Base-by-base conservation (phyloP, 306 rosid species). In the Citrullus amarus region DNA sequence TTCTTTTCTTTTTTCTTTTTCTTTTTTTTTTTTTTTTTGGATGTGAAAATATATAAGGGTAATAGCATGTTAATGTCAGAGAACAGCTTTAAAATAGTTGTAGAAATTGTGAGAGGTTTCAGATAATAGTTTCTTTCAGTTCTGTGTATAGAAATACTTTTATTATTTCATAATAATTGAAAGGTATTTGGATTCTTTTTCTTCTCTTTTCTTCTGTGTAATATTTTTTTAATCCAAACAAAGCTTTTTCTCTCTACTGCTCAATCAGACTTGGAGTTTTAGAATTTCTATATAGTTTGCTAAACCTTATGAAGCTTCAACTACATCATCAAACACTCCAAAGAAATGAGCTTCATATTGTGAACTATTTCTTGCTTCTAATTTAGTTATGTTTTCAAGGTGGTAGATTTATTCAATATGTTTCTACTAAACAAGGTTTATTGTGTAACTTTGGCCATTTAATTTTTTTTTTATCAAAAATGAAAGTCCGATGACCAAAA, bases 141-240 rank as follows among this genome's bases (percentile, higher is more conserved):
- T 76, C 68, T 76, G 79, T 78, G 81, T 78, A 78, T 66, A 78
- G 59, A 62, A 78, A 78, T 78, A 32, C 70, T 66, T 77, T 50
- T 30, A 78, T 78, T 66, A 78, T 78, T 78, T 62, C 25, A 65
- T 78, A 78, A 78, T 78, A 78, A 78, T 62, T 51, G 36, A 48
- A 78, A 78, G 74, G 65, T 78, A 44, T 44, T 61, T 78, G 63
- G 44, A 44, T 78, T 65, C 61, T 13, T 78, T 78, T 53, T n/a
- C 17, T 68, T 68, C 75, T 43, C 10, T 43, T 9, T 74, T 38
- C 73, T 39, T 36, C 50, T 65, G 1, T 58, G 16, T 58, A 58
- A 18, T 56, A 58, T 22, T 58, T 20, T 3, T 58, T 20, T 20
- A 14, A 5, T 60, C 38, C 39, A 28, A 60, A 60, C 39, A 60